Evolutionary conservation across 768 basidiomycete genomes (phyloP), one percentile per base, ranked within the genome.

Genomic region (Mrakia gelida): DNA sequence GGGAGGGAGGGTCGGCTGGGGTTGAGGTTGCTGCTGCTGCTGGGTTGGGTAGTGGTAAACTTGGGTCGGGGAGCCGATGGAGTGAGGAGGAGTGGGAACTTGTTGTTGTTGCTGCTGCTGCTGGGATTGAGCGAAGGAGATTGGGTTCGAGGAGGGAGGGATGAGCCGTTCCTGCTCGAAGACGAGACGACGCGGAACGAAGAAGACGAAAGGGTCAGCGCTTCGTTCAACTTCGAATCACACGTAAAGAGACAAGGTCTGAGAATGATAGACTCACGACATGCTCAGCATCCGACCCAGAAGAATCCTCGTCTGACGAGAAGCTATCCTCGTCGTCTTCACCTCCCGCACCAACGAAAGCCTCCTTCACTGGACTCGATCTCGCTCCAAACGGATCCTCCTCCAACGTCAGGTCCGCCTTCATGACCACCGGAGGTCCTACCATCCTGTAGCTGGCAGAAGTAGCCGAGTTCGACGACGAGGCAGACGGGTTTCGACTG

Each of bases 381-480:
- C 18, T 13, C 15, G 75, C 45, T 11, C 62, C 75, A 15, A 75
- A 68, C 0, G 75, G 75, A 34, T 75, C 75, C 16, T 52, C 30
- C 30, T 75, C 75, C 28, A 75, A 7, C 75, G 75, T 75, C 26
- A 75, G 13, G 16, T 75, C 75, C 30, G 67, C 38, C 38, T 70
- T 70, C 34, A 70, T 16, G 2, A 26, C 38, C 2, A 38, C 21
- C 8, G 41, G 9, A 5, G 34, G 67, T 70, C 67, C 59, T 7
- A 59, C 59, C 59, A 59, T 28, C 59, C 59, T 70, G 41, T 70
- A 70, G 26, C 9, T 26, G 4, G 23, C 34, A 9, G 67, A 70
- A 0, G 67, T 26, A 43, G 67, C 38, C 23, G 67, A 70, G 16
- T 41, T 41, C 0, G 67, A 70, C 15, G 67, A 70, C 7, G 67